Conservation (phyloP, 2,329 filamentous ascomycete species). For the Fusarium sp. region DNA sequence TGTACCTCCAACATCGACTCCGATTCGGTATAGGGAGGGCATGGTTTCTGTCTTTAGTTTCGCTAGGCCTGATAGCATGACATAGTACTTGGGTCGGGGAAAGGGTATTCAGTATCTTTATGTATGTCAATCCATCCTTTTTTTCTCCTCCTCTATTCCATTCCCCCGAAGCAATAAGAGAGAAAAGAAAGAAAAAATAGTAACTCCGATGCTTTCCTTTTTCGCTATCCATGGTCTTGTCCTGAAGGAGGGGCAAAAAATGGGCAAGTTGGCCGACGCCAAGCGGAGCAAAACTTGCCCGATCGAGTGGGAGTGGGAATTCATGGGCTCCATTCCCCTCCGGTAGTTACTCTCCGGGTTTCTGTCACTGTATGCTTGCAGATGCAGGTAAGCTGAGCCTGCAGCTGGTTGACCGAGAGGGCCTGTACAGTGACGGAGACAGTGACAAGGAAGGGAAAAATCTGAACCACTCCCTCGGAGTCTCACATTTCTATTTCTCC, state of each 20-base stretch:
- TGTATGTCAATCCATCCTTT: not conserved
- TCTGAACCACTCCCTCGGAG: slow-evolving; percentile 6
- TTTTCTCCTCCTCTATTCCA: not conserved
- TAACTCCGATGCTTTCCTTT: slow-evolving; percentile 19
- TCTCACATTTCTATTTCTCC: not conserved
- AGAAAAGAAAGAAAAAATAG: not conserved
- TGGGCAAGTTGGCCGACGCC: slow-evolving; percentile 29
- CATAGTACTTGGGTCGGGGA: not conserved
- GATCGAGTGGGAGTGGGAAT: not conserved
- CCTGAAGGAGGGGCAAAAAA: not conserved
- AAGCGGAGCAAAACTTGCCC: slow-evolving; percentile 20
- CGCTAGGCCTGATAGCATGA: slow-evolving; percentile 16
- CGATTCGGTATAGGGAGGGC: slow-evolving; percentile 58
- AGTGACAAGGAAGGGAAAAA: not conserved
- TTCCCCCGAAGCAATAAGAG: not conserved
- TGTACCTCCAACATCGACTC: slow-evolving; percentile 57
- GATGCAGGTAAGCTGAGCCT: not conserved
- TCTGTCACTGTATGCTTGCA: not conserved
- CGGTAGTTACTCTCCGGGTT: not conserved
- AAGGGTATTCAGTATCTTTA: not conserved
- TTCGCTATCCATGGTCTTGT: not conserved
- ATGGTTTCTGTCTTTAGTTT: slow-evolving; percentile 36
- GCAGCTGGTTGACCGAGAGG: not conserved
- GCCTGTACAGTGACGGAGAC: not conserved
- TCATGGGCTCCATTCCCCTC: not conserved